Evolutionary conservation across 345 rosid genomes (phyloP).

Genomic region (Leavenworthia alabamica): DNA sequence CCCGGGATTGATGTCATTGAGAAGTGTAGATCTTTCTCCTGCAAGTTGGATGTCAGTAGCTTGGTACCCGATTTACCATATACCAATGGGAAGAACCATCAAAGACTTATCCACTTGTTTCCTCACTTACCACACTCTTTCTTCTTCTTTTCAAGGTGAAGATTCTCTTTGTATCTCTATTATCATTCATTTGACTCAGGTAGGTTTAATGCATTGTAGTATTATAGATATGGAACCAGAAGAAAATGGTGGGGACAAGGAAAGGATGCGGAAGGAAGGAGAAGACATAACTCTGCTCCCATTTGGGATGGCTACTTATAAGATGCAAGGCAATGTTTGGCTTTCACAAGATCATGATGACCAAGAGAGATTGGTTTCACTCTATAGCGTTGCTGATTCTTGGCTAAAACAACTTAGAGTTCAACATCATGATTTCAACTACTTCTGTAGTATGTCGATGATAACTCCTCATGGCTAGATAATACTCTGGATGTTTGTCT

Average conservation of each 20-base stretch:
- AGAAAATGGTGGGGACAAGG: constrained; percentile 44
- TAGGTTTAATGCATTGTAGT: neutral
- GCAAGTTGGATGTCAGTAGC: constrained; percentile 99
- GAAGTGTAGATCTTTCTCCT: constrained; percentile 96
- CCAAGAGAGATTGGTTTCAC: constrained; percentile 73
- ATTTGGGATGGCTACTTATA: constrained; percentile 90
- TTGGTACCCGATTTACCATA: constrained; percentile 97
- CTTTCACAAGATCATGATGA: constrained; percentile 61
- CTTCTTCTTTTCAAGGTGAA: constrained; percentile 91
- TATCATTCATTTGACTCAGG: neutral
- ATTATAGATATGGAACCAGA: constrained; percentile 46
- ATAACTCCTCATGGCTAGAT: constrained; percentile 54
- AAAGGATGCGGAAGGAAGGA: constrained; percentile 42
- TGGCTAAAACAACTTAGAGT: constrained; percentile 96
- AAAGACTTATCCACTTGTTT: constrained; percentile 91
- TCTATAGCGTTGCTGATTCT: constrained; percentile 86
- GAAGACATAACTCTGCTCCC: constrained; percentile 57
- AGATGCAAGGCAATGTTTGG: constrained; percentile 96
- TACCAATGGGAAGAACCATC: constrained; percentile 97
- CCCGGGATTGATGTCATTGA: constrained; percentile 77
- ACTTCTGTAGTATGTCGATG: constrained; percentile 51
- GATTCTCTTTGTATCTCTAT: neutral
- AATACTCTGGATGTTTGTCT: neutral
- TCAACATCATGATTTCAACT: constrained; percentile 91
- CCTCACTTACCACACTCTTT: constrained; percentile 93